Conservation (phyloP, 805 yeast species). For the Candida boidinii region DNA sequence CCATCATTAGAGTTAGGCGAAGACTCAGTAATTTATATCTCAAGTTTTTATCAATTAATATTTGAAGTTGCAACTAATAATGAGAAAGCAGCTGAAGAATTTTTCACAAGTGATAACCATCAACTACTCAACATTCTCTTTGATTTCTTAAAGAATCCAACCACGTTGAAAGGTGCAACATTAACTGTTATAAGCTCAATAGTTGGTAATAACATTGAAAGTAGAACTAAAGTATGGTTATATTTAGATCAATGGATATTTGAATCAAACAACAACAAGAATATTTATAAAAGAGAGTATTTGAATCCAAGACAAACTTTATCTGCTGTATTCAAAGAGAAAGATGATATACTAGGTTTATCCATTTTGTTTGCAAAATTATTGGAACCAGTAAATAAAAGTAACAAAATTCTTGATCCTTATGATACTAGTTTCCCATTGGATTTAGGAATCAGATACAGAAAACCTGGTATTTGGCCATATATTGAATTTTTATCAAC, state of each 20-base stretch:
- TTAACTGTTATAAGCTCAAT: conserved; percentile 51
- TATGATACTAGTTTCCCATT: conserved; percentile 45
- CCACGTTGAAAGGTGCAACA: conserved; percentile 36
- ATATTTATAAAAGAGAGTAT: conserved; percentile 9
- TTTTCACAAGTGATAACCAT: conserved; percentile 23
- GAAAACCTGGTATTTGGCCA: conserved; percentile 69
- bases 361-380: conserved; percentile 37
- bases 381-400: conserved; percentile 21
- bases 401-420: conserved; percentile 28
- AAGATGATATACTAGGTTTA: conserved; percentile 56
- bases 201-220: conserved; percentile 33
- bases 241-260: conserved; percentile 65
- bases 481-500: conserved; percentile 66
- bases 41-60: conserved; percentile 66
- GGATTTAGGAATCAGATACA: conserved; percentile 50
- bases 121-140: conserved; percentile 19
- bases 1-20: conserved; percentile 50
- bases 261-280: conserved; percentile 18
- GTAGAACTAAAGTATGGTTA: conserved; percentile 55
- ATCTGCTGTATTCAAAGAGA: conserved; percentile 36
- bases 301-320: conserved; percentile 32
- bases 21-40: conserved; percentile 66
- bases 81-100: conserved; percentile 21
- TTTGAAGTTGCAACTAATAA: conserved; percentile 40
- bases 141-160: conserved; percentile 18